Base-by-base conservation (phyloP, 2,329 filamentous ascomycete genomes). In the Acrocalymma vagum region DNA sequence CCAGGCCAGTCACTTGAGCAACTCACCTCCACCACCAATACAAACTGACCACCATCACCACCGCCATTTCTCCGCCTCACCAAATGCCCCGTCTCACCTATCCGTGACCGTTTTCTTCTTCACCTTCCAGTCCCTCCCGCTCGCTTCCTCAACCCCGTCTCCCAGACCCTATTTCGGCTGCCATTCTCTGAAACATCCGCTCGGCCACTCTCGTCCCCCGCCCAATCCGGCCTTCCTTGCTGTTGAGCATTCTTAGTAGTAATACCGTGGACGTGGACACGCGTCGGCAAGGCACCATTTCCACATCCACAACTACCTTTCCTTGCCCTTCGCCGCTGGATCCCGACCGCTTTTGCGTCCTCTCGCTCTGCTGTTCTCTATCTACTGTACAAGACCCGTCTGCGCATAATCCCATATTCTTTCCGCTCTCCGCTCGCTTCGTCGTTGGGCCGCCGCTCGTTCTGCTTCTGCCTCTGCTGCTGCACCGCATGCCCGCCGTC, bases 171-270 rank as follows among this genome's bases (percentile, higher is more conserved):
- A 35, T 24, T 9, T 14, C 13, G 35, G 26, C 29, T 24, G 37
- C 39, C 28, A 30, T 37, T 34, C 35, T 45, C 51, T 62, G 60
- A 64, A 61, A 65, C 59, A 51, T 35, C 41, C 47, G 39, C 40
- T 36, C 44, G 29, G 29, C 38, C 26, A 29, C 20, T 28, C 37
- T 24, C 50, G 31, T 47, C 50, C 51, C 53, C 53, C 54, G 51
- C 59, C 48, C 18, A 54, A 49, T 42, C 49, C 45, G 38, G 49
- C 45, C 37, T 51, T 55, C 53, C 48, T 34, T 46, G 47, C 43
- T 45, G 46, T 51, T 50, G 25, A 58, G 49, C 62, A 60, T 63
- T 63, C 56, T 60, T 58, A 62, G 51, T 47, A 56, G 31, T 42
- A n/a, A 30, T 27, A 30, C 48, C 40, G 53, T 45, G 35, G 48